These are phyloP conservation scores for Conidiobolus incongruus DNA, from an alignment of 371 early-diverging fungal genomes.

Conservation along the genomic window DNA sequence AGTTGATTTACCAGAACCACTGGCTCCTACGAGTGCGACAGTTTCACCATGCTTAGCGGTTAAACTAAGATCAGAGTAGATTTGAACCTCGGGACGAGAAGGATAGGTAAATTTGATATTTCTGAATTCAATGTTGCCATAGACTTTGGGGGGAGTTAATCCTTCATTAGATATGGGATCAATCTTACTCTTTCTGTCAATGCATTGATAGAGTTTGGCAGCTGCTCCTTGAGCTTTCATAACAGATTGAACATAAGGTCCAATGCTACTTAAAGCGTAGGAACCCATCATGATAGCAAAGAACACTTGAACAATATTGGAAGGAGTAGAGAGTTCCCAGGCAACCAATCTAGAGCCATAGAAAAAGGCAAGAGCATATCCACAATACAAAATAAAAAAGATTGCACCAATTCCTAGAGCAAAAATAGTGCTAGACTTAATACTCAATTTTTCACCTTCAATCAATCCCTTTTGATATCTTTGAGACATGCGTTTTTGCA, in stretches of 20 bases:
- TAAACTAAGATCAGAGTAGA: conserved; percentile 31
- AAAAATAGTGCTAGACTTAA: conserved; percentile 20
- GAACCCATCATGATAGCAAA: conserved; percentile 23
- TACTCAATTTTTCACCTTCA: conserved; percentile 25
- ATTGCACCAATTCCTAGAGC: conserved; percentile 32
- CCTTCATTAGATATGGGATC: conserved; percentile 30
- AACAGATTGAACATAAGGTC: conserved; percentile 32
- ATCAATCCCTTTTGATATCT: conserved; percentile 29
- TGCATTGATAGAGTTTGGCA: conserved; percentile 35
- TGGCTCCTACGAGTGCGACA: conserved; percentile 38
- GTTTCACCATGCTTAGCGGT: conserved; percentile 32
- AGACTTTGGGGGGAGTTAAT: conserved; percentile 14
- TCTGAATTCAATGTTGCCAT: conserved; percentile 35
- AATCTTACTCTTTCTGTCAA: conserved; percentile 47
- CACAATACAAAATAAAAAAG: conserved; percentile 30
- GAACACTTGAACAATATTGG: conserved; percentile 23
- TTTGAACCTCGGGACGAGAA: conserved; percentile 26
- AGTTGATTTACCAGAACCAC: conserved; percentile 39
- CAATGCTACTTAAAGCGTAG: conserved; percentile 19
- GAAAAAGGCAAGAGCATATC: conserved; percentile 43
- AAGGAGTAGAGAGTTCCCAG: conserved; percentile 14
- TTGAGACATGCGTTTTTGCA: conserved; percentile 35
- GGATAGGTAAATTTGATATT: conserved; percentile 45
- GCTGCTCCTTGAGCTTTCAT: conserved; percentile 35
- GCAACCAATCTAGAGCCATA: conserved; percentile 23